Evolutionary conservation across 2,329 filamentous ascomycete species (phyloP).

Genomic region (Arthrobotrys iridis): DNA sequence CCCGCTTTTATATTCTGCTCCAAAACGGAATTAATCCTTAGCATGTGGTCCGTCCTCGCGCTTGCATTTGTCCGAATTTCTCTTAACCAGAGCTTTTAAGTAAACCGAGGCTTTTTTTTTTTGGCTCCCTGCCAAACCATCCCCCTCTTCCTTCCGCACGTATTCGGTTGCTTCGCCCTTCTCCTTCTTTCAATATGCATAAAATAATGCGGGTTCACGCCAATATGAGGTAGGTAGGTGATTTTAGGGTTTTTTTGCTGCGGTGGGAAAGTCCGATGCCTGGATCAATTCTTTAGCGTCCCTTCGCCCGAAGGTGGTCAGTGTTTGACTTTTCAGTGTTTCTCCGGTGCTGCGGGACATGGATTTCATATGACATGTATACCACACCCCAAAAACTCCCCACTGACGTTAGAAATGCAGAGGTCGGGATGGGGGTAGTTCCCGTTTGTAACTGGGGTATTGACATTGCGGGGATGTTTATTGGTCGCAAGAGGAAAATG

Average conservation of each 20-base stretch:
- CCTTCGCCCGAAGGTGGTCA: conserved; percentile 20
- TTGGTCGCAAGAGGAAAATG: no score
- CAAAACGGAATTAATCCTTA: not conserved
- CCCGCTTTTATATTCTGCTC: conserved; percentile 2
- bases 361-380: no score
- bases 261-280: not conserved
- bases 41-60: conserved; percentile 49
- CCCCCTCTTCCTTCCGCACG: not conserved
- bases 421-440: no score
- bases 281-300: not conserved
- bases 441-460: no score
- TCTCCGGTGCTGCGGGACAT: conserved; percentile 16
- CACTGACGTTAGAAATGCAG: no score
- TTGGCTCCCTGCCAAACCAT: no score
- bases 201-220: no score
- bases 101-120: conserved; percentile 21
- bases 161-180: not conserved
- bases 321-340: not conserved
- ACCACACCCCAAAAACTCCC: no score
- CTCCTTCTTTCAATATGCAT: not conserved
- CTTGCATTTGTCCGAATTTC: conserved; percentile 48
- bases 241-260: no score
- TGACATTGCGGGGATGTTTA: no score
- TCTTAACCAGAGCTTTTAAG: no score
- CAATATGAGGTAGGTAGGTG: no score